Evolutionary conservation across 1,284 basidiomycete species (phyloP).

Genomic region (Peniophora sp.): DNA sequence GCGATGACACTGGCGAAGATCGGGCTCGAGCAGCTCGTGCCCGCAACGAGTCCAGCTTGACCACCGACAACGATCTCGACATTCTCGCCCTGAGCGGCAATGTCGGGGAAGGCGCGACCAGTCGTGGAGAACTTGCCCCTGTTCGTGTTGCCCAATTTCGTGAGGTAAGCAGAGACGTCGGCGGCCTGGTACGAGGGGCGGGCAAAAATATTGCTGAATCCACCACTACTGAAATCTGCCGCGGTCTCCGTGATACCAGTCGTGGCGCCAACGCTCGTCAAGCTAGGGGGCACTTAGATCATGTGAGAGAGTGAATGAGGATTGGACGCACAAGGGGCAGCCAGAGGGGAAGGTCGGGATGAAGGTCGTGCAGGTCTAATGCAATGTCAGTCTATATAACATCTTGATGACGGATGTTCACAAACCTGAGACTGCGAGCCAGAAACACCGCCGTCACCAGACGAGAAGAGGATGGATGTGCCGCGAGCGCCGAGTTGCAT

Average conservation of each 20-base stretch:
- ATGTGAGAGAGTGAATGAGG: not conserved
- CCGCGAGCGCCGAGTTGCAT: constrained; percentile 55
- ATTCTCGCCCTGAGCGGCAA: constrained; percentile 40
- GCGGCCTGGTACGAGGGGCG: constrained; percentile 29
- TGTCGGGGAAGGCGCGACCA: constrained; percentile 13
- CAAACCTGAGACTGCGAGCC: constrained; percentile 14
- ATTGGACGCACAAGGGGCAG: constrained; percentile 24
- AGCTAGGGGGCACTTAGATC: constrained; percentile 32
- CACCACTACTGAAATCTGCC: constrained; percentile 33
- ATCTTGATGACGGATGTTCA: no score
- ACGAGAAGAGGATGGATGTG: constrained; percentile 54
- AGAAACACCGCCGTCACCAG: constrained; percentile 60
- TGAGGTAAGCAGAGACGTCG: constrained; percentile 17
- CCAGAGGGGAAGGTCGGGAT: constrained; percentile 64
- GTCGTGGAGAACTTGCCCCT: constrained; percentile 4
- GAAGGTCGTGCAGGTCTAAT: constrained; percentile 47
- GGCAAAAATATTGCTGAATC: constrained; percentile 41
- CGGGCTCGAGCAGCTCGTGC: constrained; percentile 55
- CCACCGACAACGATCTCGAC: constrained; percentile 56
- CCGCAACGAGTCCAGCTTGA: constrained; percentile 34
- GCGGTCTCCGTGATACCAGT: constrained; percentile 40
- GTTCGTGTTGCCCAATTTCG: constrained; percentile 5
- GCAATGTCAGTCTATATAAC: no score
- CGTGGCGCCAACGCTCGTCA: constrained; percentile 54
- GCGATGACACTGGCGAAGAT: constrained; percentile 50